A percentile compares a stretch with the other conserved stretches of the same genome.
phyloP scores from a whole-genome alignment of 2,329 filamentous ascomycete genomes.

The Monosporascus ibericus region DNA sequence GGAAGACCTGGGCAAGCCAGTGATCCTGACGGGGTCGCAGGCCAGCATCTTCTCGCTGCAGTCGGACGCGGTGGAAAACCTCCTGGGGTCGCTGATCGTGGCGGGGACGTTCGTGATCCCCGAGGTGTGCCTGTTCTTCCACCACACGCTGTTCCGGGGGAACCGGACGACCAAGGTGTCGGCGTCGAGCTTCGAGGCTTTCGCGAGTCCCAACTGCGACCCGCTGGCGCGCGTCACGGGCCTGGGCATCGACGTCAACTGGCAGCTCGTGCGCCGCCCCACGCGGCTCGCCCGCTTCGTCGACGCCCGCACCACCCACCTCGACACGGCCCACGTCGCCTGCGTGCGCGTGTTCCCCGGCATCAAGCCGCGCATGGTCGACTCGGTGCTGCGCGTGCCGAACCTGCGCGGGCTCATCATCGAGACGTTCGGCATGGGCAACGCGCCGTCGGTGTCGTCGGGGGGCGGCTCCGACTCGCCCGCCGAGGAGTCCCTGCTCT shows the following conservation, averaged over 20 bases:
- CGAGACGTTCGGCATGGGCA: constrained; percentile 90
- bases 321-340: constrained; percentile 84
- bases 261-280: constrained; percentile 70
- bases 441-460: constrained; percentile 74
- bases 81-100: constrained; percentile 81
- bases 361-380: constrained; percentile 89
- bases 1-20: constrained; percentile 77
- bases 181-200: constrained; percentile 79
- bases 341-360: constrained; percentile 88
- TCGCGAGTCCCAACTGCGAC: constrained; percentile 79
- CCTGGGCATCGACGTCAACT: constrained; percentile 73
- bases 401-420: constrained; percentile 75
- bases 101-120: constrained; percentile 90
- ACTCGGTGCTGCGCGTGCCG: constrained; percentile 72
- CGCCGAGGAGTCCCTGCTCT: constrained; percentile 52
- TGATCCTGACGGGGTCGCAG: constrained; percentile 77
- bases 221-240: constrained; percentile 78
- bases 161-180: constrained; percentile 86
- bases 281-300: constrained; percentile 68
- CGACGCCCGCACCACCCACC: constrained; percentile 55
- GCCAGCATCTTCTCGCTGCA: constrained; percentile 87
- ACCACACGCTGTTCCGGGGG: constrained; percentile 82
- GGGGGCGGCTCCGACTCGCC: constrained; percentile 44
- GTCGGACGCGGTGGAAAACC: constrained; percentile 85
- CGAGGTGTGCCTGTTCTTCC: constrained; percentile 91